Evolutionary conservation across 1,284 basidiomycete genomes (phyloP), one percentile per base, ranked within the genome.

Genomic region (Xerocomus amazonicus): DNA sequence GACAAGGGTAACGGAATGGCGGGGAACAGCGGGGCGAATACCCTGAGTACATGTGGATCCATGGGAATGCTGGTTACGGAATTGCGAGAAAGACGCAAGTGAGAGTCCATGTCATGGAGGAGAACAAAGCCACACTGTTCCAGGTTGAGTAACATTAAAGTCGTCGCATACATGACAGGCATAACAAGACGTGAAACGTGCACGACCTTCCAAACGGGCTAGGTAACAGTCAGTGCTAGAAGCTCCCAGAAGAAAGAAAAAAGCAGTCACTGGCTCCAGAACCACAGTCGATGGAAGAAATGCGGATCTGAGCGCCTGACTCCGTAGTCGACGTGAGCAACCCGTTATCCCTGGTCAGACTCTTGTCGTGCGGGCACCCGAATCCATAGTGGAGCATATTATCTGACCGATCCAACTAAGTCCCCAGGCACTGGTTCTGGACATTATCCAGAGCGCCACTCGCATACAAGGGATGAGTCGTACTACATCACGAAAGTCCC

Each of bases 401-500:
- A 33, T 50, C 27, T 53, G 64, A 27, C 62, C 52, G 44, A 69
- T 45, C 64, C 67, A 77, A 17, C 77, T 75, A 44, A 88, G 65
- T 17, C 79, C 75, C 48, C 73, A 72, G 17, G 81, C 85, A 2
- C 78, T 72, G 17, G 84, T 66, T 34, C 87, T 75, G 39, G 80
- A 75, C 39, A 74, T 73, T 38, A 87, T 71, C 84, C 85, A 90
- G 54, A 85, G 80, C 2, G 76, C 75, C 36, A 83, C 66, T 6
- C 77, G 75, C 55, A 80, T 75, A 4, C 87, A 85, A 5, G 87
- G 87, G 8, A 88, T 63, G 38, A 89, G 74, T 29, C 79, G 80
- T 56, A 86, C 70, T 52, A 87, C 71, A 58, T 88, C 86, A 62
- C 81, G 73, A 56, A 86, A 73, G 60, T 89, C 84, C 85, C 84